A percentile compares a stretch with the other conserved stretches of the same genome.
Conservation (phyloP, 257 asterid species). For the Solanum corneliomulleri region DNA sequence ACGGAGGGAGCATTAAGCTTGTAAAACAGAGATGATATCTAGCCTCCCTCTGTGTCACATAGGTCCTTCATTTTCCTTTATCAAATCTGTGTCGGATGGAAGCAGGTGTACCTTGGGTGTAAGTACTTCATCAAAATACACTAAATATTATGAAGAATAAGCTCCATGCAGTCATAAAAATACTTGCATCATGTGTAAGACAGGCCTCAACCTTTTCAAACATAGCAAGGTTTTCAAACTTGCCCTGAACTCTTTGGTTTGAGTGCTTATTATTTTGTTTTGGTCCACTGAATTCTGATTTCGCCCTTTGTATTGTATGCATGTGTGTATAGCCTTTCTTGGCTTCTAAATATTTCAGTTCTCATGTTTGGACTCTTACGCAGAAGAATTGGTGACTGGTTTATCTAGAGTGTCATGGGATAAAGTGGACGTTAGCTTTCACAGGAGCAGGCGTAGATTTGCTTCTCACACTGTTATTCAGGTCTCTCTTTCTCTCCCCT, state of each 20-base stretch:
- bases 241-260: neutral
- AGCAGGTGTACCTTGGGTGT: neutral
- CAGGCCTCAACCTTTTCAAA: neutral
- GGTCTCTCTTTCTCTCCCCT: conserved; percentile 31
- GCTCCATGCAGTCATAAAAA: neutral
- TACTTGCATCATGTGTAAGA: neutral
- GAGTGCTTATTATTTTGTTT: neutral
- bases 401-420: conserved; percentile 89
- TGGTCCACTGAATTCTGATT: neutral
- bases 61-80: neutral
- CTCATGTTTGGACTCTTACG: neutral
- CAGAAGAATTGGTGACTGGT: conserved; percentile 74
- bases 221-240: neutral
- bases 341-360: neutral
- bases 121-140: neutral
- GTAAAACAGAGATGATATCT: neutral
- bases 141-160: neutral
- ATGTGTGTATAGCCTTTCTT: neutral
- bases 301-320: neutral
- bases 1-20: neutral
- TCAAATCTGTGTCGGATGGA: neutral
- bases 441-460: conserved; percentile 55
- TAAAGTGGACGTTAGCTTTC: conserved; percentile 96
- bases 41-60: neutral
- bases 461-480: conserved; percentile 95